Base-by-base conservation (phyloP, 2,329 filamentous ascomycete genomes). In the Graphiopsis chlorocephala region DNA sequence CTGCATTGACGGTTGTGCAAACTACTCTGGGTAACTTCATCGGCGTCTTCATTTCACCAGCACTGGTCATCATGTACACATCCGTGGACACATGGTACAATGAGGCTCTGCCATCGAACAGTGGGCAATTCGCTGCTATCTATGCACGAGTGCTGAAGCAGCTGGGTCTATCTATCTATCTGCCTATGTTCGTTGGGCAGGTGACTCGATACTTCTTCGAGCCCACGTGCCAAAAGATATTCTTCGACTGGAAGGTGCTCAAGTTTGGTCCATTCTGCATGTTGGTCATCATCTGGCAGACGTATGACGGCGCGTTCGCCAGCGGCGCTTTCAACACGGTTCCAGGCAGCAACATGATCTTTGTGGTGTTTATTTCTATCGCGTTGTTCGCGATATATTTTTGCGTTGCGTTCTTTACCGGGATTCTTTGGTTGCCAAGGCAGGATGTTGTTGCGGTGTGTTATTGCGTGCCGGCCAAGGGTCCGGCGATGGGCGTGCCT, bases 381-480 rank as follows among this genome's bases (percentile, higher is more conserved):
- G 84, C 80, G 0, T 79, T 88, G 11, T 90, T 88, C 70, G 70
- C 83, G 26, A 68, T 91, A 33, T 90, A 89, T 78, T 85, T 88
- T 0, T 76, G 81, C 0, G 81, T 90, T 12, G 90, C 87, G 66
- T 86, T 85, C 68, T 79, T 79, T 42, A 80, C 86, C 1, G 83
- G 82, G 1, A 74, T 83, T 2, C 75, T 81, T 38, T 85, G 82
- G 70, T 81, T 90, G 73, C 77, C 83, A 0, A 83, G 83, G 42
- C 83, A 85, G 65, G 86, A 91, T 70, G 85, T 88, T 0, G 84
- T 91, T 58, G 88, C 90, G 0, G 85, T 90, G 15, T 91, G 88
- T 69, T 91, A 91, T 75, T 91, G 88, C 70, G 88, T 86, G 28
- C 88, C 89, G 0, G 89, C 89, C 15, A 92, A 92, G 76, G 90